Evolutionary conservation across 1,139 yeast species (phyloP), one percentile per base, ranked within the genome.

Genomic region (Eremothecium gossypii): DNA sequence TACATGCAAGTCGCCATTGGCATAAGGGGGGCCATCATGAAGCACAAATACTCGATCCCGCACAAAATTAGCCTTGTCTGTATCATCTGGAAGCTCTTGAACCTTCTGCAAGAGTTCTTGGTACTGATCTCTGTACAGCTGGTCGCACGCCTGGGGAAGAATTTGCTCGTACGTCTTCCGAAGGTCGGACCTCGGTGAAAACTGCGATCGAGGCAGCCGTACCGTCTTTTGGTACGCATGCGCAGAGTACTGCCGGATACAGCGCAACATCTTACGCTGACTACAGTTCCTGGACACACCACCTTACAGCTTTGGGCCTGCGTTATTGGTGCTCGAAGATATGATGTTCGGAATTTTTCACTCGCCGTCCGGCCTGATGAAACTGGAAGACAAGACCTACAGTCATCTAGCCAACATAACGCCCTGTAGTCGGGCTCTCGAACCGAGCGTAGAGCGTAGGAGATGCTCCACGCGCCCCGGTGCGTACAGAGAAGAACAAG

Each of bases 1-100:
- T 47, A 89, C 64, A 60, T 91, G 99, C 23, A 91, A 67, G 48
- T 82, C 86, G 4, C 97, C 98, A 58, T 91, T 91, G 9, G 98
- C 97, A 64, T 89, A 91, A 0, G 99, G 99, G 0, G 99, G 99
- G 0, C 99, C 99, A 64, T 91, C 99, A 52, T 89, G 97, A 3
- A 91, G 67, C 1, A 83, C 71, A 51, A 85, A 86, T n/a, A 68
- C 50, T 26, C 67, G 62, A 1, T 64, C 55, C 33, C 48, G 44
- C 2, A 57, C 49, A 39, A 49, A 56, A n/a, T 48, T 30, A 23
- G 46, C 17, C 40, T 49, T 50, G 23, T 43, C 48, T 1, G 26
- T 33, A 10, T 45, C 48, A 31, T 41, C 41, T 2, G 33, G 36
- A 1, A 55, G 29, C 10, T 35, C 26, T 5, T 41, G 23, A 7